phyloP scores from a whole-genome alignment of 345 rosid genomes.

The Leavenworthia alabamica region DNA sequence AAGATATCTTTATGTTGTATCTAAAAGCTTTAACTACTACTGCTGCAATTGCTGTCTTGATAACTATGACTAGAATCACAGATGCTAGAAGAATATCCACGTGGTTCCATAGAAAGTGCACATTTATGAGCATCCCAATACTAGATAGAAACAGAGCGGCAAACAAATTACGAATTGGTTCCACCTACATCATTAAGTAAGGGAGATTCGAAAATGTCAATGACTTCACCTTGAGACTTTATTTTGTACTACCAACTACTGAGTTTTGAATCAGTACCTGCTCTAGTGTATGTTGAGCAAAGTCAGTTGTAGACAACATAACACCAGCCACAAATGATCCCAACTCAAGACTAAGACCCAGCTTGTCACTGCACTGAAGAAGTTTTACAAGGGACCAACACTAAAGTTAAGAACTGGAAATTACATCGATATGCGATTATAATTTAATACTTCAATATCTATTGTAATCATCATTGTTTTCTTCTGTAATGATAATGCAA shows the following conservation, averaged over 20 bases:
- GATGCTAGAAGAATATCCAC: slow-evolving; percentile 95
- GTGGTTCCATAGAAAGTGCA: slow-evolving; percentile 97
- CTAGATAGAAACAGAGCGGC: slow-evolving; percentile 97
- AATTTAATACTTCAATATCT: not conserved
- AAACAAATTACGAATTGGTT: slow-evolving; percentile 92
- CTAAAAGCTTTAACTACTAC: slow-evolving; percentile 69
- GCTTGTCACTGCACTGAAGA: slow-evolving; percentile 99
- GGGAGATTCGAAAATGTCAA: not conserved
- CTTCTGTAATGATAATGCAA: not conserved
- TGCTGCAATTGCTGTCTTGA: slow-evolving; percentile 78
- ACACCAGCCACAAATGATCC: slow-evolving; percentile 99
- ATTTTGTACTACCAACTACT: not conserved
- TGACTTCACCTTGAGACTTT: not conserved
- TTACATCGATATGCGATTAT: not conserved
- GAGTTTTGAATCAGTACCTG: slow-evolving; percentile 47
- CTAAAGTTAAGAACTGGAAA: not conserved
- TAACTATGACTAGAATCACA: slow-evolving; percentile 81
- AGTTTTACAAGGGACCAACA: slow-evolving; percentile 28
- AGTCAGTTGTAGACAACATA: slow-evolving; percentile 95
- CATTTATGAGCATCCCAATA: slow-evolving; percentile 97
- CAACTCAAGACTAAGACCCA: slow-evolving; percentile 98
- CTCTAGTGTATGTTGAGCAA: slow-evolving; percentile 90
- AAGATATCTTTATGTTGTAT: slow-evolving; percentile 73
- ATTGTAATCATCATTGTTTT: not conserved
- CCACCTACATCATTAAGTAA: slow-evolving; percentile 54